Base-by-base conservation (phyloP, 257 asterid species). In the Solanum chilense region DNA sequence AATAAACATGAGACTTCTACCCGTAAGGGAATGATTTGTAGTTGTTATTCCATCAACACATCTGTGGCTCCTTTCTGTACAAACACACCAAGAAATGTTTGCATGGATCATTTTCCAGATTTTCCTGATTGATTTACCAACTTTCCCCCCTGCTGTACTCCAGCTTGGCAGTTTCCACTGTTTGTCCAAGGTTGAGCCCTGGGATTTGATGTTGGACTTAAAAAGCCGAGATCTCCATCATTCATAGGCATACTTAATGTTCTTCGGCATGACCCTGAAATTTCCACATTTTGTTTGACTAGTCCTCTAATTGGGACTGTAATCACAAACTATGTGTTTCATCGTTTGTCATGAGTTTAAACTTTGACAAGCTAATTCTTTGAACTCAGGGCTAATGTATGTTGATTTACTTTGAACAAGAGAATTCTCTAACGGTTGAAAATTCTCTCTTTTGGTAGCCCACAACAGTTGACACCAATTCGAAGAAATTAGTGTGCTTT, bases 371-470 rank as follows among this genome's bases (percentile, higher is more conserved):
- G 85, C 45, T 35, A 81, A 29, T 29, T 49, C 39, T 44, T 74
- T 44, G 20, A 13, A 25, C 41, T 78, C 84, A 78, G 39, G 64
- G 15, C 84, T 78, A 78, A 9, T 16, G 69, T 35, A 66, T 84
- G 69, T 68, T 52, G 37, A 60, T 81, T 62, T 69, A 81, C 56
- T 81, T 68, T 84, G 73, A 58, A 74, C 9, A n/a, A 2, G 42
- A 47, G 68, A 86, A 27, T 14, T 52, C 31, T 77, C 88, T 86
- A 14, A 83, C 86, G 77, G 56, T 49, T 86, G 88, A 83, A 87
- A 87, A 35, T 88, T 20, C 47, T 88, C 31, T 82, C 60, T 47
- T 76, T 90, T 49, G 85, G 78, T 84, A 93, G 98, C 86, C 94
- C 88, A 39, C 92, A 68, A 47, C 64, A 87, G 89, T 42, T 81